A percentile compares a stretch with the other conserved stretches of the same genome.
Conservation (phyloP, 371 early-diverging fungal genomes). For the Enteropsectra breve region DNA sequence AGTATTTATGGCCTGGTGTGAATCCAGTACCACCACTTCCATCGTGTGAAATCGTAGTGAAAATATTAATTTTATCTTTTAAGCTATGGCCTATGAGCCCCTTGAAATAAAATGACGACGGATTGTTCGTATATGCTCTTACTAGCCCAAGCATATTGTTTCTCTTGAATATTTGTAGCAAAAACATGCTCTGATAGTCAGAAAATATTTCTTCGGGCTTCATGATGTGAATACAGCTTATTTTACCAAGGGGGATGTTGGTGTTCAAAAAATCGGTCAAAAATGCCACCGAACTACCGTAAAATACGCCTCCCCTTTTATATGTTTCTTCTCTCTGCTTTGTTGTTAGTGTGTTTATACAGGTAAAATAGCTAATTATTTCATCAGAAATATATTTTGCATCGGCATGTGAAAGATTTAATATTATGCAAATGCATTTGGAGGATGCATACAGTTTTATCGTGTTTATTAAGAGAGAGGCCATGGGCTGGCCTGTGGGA, state of each 20-base stretch:
- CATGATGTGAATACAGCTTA: constrained; percentile 73
- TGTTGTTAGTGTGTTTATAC: constrained; percentile 5
- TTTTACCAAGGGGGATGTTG: constrained; percentile 66
- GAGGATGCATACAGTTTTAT: too few species aligned
- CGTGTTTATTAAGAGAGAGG: too few species aligned
- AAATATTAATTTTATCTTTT: too few species aligned
- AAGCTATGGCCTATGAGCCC: too few species aligned
- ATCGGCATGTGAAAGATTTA: too few species aligned
- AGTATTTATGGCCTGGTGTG: too few species aligned
- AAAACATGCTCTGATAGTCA: constrained; percentile 38
- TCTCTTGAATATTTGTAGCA: constrained; percentile 30
- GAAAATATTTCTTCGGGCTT: constrained; percentile 62
- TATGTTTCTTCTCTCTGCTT: constrained; percentile 26
- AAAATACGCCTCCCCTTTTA: constrained; percentile 17
- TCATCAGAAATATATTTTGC: constrained; percentile 64
- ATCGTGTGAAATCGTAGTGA: too few species aligned
- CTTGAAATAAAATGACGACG: too few species aligned
- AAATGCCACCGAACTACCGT: constrained; percentile 72
- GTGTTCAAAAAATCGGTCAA: constrained; percentile 77
- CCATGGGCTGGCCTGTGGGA: too few species aligned
- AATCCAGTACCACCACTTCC: too few species aligned
- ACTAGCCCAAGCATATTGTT: constrained; percentile 30
- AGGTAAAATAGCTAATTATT: constrained; percentile 58
- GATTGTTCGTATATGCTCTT: constrained; percentile 44
- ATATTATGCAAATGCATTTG: too few species aligned